Evolutionary conservation across 345 rosid genomes (phyloP).

Genomic region (Raphanus sativus): DNA sequence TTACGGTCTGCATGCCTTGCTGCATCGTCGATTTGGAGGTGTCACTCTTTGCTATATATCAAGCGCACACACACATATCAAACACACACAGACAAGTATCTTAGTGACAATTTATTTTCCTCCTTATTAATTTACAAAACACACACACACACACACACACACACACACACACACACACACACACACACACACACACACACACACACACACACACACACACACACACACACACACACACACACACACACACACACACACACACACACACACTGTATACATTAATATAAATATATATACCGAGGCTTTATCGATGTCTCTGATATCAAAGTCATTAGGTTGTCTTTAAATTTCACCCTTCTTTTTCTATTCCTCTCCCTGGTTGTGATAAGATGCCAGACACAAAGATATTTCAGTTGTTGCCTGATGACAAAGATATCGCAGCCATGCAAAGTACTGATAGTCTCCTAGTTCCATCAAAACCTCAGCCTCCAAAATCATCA

Average conservation of each 20-base stretch:
- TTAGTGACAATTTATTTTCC: not conserved
- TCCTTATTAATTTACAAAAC: not conserved
- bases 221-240: not conserved
- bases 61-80: not conserved
- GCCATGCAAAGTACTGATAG: slow-evolving; percentile 47
- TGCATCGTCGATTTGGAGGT: not conserved
- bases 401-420: slow-evolving; percentile 39
- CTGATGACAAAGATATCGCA: slow-evolving; percentile 45
- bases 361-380: slow-evolving; percentile 33
- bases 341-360: not conserved
- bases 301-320: slow-evolving; percentile 7
- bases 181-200: slow-evolving; percentile 16
- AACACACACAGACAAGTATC: slow-evolving; percentile 16
- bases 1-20: slow-evolving; percentile 31
- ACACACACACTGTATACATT: slow-evolving; percentile 1
- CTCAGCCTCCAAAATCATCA: slow-evolving; percentile 29
- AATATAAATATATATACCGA: not conserved
- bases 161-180: slow-evolving; percentile 3
- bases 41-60: slow-evolving; percentile 22
- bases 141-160: not conserved
- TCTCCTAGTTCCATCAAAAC: slow-evolving; percentile 36
- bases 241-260: slow-evolving; percentile 23
- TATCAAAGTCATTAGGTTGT: not conserved
- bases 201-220: slow-evolving; percentile 15
- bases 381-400: slow-evolving; percentile 40